Conservation (phyloP, 257 asterid species). For the Galeopsis tetrahit region DNA sequence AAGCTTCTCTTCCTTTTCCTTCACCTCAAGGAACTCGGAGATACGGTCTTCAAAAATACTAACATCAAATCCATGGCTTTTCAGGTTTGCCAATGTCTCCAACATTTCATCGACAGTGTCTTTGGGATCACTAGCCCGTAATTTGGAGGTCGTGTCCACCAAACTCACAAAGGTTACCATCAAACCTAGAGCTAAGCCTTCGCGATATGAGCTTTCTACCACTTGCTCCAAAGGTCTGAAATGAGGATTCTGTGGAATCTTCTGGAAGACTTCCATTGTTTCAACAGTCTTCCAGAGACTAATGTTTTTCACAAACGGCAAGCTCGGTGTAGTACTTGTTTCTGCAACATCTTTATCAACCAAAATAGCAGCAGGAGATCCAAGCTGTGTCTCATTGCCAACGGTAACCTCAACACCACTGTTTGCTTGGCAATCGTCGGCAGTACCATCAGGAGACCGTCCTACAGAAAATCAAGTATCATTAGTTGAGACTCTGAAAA, state of each 20-base stretch:
- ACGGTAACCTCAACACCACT: slow-evolving; percentile 19
- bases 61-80: slow-evolving; percentile 70
- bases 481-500: slow-evolving; percentile 10
- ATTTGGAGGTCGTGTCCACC: slow-evolving; percentile 55
- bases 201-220: slow-evolving; percentile 66
- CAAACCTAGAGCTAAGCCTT: slow-evolving; percentile 75
- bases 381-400: slow-evolving; percentile 21
- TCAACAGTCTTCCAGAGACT: slow-evolving; percentile 72
- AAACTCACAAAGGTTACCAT: slow-evolving; percentile 69
- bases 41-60: slow-evolving; percentile 45
- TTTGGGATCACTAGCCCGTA: slow-evolving; percentile 51
- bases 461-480: slow-evolving; percentile 36
- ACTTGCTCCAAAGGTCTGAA: slow-evolving; percentile 55
- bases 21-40: slow-evolving; percentile 36
- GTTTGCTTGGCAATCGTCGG: slow-evolving; percentile 37
- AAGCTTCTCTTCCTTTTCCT: slow-evolving; percentile 48
- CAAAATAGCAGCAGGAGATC: not conserved
- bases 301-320: slow-evolving; percentile 68
- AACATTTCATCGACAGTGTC: slow-evolving; percentile 50
- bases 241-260: slow-evolving; percentile 85
- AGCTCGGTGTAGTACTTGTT: slow-evolving; percentile 39
- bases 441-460: slow-evolving; percentile 35
- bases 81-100: slow-evolving; percentile 64
- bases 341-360: slow-evolving; percentile 4
- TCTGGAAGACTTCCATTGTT: slow-evolving; percentile 69